Percentiles rank a stretch among this genome's conserved stretches.
These are phyloP conservation scores for Dactylellina cionopaga DNA, from an alignment of 2,329 filamentous ascomycete species.

Conservation along the genomic window DNA sequence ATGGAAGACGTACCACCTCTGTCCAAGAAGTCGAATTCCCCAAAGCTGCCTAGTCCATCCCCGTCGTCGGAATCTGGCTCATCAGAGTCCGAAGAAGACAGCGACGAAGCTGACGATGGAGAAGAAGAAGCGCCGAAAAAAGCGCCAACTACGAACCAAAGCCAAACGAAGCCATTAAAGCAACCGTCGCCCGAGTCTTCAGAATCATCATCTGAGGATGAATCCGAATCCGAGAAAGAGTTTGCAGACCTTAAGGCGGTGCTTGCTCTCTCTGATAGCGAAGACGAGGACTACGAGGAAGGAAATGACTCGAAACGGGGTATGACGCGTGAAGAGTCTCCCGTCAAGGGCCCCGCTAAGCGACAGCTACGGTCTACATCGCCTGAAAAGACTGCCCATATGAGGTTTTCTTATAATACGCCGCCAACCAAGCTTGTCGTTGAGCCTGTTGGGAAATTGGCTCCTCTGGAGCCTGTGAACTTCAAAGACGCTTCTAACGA, in stretches of 20 bases:
- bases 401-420: conserved; percentile 18
- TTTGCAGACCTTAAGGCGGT: conserved; percentile 14
- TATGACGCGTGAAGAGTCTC: conserved; percentile 41
- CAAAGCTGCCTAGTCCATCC: conserved; percentile 10
- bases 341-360: conserved; percentile 35
- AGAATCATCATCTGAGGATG: conserved; percentile 20
- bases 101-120: conserved; percentile 48
- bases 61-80: conserved; percentile 1
- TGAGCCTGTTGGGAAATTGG: conserved; percentile 12
- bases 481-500: background rate
- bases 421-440: conserved; percentile 21
- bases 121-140: conserved; percentile 54
- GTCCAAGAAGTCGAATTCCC: conserved; percentile 7
- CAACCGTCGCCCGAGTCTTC: background rate
- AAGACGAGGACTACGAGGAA: conserved; percentile 20
- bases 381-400: conserved; percentile 24
- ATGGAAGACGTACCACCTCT: conserved; percentile 44
- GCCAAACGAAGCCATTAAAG: conserved; percentile 50
- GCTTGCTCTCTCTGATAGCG: conserved; percentile 27
- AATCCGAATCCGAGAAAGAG: conserved; percentile 5
- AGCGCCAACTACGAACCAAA: conserved; percentile 47
- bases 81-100: conserved; percentile 46
- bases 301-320: background rate
- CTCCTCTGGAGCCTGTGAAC: background rate
- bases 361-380: conserved; percentile 34